phyloP scores from a whole-genome alignment of 306 rosid species.

The Astragalus glycyphyllos region DNA sequence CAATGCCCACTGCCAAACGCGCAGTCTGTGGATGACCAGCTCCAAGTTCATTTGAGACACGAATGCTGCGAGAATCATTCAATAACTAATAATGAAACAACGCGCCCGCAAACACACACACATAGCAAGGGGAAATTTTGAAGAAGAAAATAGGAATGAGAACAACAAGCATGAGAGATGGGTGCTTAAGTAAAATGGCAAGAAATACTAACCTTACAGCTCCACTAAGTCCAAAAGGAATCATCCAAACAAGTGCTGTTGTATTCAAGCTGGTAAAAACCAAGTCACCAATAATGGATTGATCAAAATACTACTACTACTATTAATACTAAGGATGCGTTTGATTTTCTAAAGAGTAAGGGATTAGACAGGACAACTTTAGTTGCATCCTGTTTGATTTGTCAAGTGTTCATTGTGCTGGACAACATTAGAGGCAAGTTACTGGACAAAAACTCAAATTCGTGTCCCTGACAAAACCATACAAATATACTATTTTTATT shows the following conservation, averaged over 20 bases:
- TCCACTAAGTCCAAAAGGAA: slow-evolving; percentile 74
- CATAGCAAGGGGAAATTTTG: neutral
- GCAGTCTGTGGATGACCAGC: too few relatives aligned
- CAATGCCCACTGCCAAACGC: too few relatives aligned
- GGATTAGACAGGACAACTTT: too few relatives aligned
- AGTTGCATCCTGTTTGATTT: too few relatives aligned
- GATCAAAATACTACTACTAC: slow-evolving; percentile 13
- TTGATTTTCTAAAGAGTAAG: too few relatives aligned
- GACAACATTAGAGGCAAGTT: too few relatives aligned
- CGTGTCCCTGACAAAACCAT: too few relatives aligned
- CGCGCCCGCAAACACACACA: neutral
- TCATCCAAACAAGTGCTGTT: slow-evolving; percentile 58
- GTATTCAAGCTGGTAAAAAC: slow-evolving; percentile 65
- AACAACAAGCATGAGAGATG: neutral
- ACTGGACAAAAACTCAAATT: too few relatives aligned
- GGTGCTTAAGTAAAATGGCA: neutral
- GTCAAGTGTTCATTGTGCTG: too few relatives aligned
- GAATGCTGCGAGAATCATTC: slow-evolving; percentile 54
- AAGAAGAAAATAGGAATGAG: neutral
- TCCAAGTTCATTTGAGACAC: neutral
- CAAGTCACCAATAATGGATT: neutral
- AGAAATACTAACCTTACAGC: slow-evolving; percentile 65
- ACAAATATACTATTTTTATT: too few relatives aligned
- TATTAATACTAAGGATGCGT: too few relatives aligned
- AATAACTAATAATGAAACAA: neutral